phyloP scores from a whole-genome alignment of 495 filamentous ascomycete species.

The Pseudomonodictys pantanalensis region DNA sequence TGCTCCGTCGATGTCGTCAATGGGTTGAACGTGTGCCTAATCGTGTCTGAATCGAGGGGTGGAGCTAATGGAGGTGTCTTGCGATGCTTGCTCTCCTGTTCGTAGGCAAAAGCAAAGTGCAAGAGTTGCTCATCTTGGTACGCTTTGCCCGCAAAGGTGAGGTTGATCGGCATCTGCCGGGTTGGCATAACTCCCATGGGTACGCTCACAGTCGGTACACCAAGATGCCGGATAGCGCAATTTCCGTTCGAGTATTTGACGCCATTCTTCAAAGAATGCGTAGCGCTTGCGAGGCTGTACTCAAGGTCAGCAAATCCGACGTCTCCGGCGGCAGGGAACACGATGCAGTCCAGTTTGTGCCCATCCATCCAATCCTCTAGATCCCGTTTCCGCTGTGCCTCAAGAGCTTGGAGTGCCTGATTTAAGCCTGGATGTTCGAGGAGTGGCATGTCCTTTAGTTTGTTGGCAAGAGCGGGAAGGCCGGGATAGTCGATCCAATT shows the following conservation, averaged over 20 bases:
- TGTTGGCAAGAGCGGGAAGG: constrained; percentile 19
- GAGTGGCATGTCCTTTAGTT: constrained; percentile 17
- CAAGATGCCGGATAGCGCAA: constrained; percentile 38
- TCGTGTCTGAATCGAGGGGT: not conserved
- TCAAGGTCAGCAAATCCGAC: constrained; percentile 38
- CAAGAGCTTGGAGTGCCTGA: constrained; percentile 34
- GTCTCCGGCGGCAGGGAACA: constrained; percentile 39
- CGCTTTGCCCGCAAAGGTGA: constrained; percentile 39
- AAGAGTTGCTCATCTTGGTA: constrained; percentile 37
- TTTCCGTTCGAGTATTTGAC: constrained; percentile 42
- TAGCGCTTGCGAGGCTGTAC: constrained; percentile 28
- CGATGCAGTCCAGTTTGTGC: constrained; percentile 30
- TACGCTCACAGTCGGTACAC: constrained; percentile 39
- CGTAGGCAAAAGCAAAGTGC: constrained; percentile 38
- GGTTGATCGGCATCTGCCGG: constrained; percentile 37
- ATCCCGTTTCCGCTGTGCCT: constrained; percentile 36
- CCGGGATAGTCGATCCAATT: constrained; percentile 34
- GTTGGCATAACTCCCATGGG: constrained; percentile 35
- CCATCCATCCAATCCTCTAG: constrained; percentile 39
- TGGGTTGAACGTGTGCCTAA: not conserved
- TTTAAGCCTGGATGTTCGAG: constrained; percentile 33
- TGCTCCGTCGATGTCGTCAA: not conserved
- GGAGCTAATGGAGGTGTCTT: not conserved
- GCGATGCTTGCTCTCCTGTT: constrained; percentile 25
- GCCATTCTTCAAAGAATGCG: constrained; percentile 35